phyloP scores from a whole-genome alignment of 2,329 filamentous ascomycete species.

The Verruconis gallopava region DNA sequence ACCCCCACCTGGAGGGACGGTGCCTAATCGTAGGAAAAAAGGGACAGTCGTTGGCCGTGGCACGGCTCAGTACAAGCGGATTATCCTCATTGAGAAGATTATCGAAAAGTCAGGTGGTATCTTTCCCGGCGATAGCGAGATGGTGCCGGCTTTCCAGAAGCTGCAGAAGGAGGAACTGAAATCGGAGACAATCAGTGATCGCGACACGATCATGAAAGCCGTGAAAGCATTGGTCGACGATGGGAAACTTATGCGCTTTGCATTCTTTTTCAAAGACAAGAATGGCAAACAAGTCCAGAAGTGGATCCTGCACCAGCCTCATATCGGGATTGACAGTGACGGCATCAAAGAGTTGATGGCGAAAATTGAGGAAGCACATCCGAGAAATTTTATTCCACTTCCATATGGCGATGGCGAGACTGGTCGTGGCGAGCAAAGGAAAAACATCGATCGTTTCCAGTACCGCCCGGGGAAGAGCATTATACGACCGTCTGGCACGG shows the following conservation, averaged over 20 bases:
- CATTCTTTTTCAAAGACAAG: slow-evolving; percentile 36
- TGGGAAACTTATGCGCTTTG: slow-evolving; percentile 39
- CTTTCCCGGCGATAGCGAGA: slow-evolving; percentile 41
- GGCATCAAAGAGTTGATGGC: slow-evolving; percentile 36
- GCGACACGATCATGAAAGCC: slow-evolving; percentile 37
- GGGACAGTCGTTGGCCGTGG: slow-evolving; percentile 25
- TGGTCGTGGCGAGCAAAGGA: not conserved
- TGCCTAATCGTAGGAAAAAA: slow-evolving; percentile 10
- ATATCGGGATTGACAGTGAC: slow-evolving; percentile 27
- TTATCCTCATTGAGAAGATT: slow-evolving; percentile 41
- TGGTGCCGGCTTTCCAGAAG: slow-evolving; percentile 41
- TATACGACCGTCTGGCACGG: not conserved
- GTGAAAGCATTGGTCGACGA: slow-evolving; percentile 37
- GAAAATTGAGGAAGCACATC: slow-evolving; percentile 34
- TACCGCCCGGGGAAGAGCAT: not conserved
- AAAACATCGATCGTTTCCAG: slow-evolving; percentile 1
- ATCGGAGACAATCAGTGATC: slow-evolving; percentile 32
- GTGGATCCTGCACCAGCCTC: slow-evolving; percentile 35
- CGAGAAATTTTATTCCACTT: slow-evolving; percentile 8
- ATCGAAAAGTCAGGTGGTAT: slow-evolving; percentile 41
- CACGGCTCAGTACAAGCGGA: slow-evolving; percentile 24
- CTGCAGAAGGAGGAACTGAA: slow-evolving; percentile 37
- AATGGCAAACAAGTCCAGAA: slow-evolving; percentile 37
- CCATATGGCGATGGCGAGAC: slow-evolving; percentile 3
- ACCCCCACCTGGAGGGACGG: not conserved